Conservation (phyloP, 108 stramenopile species). For the Pseudonitzschia multiseries region DNA sequence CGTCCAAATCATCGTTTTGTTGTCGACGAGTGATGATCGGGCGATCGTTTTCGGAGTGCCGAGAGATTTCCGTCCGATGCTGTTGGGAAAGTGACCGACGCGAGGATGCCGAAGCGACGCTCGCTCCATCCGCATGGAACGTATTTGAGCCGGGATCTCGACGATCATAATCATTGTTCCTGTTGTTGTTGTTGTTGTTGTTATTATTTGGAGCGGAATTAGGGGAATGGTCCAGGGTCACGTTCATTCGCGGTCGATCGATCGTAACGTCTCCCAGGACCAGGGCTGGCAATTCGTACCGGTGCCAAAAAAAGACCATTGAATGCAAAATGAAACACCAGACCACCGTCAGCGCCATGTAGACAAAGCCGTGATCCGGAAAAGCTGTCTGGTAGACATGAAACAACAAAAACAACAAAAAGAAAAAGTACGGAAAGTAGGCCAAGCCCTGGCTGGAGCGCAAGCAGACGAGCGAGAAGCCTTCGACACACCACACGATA, state of each 20-base stretch:
- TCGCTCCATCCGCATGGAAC: slow-evolving; percentile 1
- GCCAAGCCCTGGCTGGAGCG: slow-evolving; percentile 63
- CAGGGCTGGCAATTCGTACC: slow-evolving; percentile 87
- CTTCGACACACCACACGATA: slow-evolving; percentile 91
- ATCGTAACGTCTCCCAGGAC: slow-evolving; percentile 61
- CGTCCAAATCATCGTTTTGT: no score
- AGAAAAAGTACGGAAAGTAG: slow-evolving; percentile 90
- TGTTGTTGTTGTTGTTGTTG: not conserved
- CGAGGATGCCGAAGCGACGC: no score
- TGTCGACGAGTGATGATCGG: no score
- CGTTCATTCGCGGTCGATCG: slow-evolving; percentile 55
- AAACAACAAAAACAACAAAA: slow-evolving; percentile 86
- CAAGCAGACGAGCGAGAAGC: slow-evolving; percentile 80
- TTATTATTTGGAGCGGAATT: not conserved
- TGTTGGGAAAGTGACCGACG: no score
- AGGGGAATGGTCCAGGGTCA: not conserved
- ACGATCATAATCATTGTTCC: not conserved
- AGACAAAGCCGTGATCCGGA: slow-evolving; percentile 82
- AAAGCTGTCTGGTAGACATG: slow-evolving; percentile 93
- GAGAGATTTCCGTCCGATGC: no score
- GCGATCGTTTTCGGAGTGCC: no score
- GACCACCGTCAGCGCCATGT: slow-evolving; percentile 75
- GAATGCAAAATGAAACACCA: slow-evolving; percentile 79
- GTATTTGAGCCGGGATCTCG: not conserved
- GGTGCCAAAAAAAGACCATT: slow-evolving; percentile 91